Percentiles rank a stretch among this genome's conserved stretches.
These are phyloP conservation scores for Mallotus japonicus DNA, from an alignment of 441 rosid species.

Conservation along the genomic window DNA sequence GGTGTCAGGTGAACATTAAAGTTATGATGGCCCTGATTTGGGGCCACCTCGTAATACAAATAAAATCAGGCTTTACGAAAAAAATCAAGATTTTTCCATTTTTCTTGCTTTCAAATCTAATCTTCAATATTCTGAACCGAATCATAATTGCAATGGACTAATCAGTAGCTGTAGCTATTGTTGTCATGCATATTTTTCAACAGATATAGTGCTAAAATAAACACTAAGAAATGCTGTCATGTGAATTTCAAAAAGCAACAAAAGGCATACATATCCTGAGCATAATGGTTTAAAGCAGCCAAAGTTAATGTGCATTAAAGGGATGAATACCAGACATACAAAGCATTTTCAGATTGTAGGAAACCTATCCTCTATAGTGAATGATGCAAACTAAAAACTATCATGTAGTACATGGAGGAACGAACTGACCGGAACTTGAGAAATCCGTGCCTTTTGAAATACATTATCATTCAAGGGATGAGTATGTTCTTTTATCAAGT, in stretches of 20 bases:
- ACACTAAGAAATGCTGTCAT: neutral
- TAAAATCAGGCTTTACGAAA: neutral
- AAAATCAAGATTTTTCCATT: no score
- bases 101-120: neutral
- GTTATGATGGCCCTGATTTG: no score
- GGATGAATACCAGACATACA: neutral
- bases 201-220: neutral
- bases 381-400: neutral
- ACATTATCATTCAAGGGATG: conserved; percentile 12
- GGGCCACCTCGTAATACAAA: no score
- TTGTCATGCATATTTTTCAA: neutral
- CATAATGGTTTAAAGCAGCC: neutral
- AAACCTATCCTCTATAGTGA: no score
- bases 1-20: no score
- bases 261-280: neutral
- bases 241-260: neutral
- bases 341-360: no score
- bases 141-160: neutral
- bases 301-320: neutral
- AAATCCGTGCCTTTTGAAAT: conserved; percentile 1
- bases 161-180: neutral
- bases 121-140: no score
- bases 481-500: conserved; percentile 28
- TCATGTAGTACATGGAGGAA: neutral
- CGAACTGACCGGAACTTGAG: conserved; percentile 19